A percentile compares a stretch with the other conserved stretches of the same genome.
Evolutionary conservation across 257 asterid genomes (phyloP).

Genomic region (Asclepias syriaca): DNA sequence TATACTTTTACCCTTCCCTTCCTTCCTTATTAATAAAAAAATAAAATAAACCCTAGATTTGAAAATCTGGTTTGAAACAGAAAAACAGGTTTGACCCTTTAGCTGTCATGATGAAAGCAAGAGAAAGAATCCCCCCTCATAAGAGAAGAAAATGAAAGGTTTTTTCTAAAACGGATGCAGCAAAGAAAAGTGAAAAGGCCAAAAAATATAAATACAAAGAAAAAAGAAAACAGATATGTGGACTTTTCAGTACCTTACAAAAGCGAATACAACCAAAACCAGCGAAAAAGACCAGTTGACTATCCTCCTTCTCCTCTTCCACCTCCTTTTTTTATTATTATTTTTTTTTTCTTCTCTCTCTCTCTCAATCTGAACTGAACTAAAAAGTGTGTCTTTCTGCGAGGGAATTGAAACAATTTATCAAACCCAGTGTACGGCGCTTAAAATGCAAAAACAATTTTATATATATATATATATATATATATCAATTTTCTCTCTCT

Average conservation of each 20-base stretch:
- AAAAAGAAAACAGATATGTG: constrained; percentile 3
- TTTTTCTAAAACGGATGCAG: constrained; percentile 15
- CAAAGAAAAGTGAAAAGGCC: constrained; percentile 15
- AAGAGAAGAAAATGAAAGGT: constrained; percentile 28
- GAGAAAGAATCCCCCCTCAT: constrained; percentile 19
- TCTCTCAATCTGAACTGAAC: neutral
- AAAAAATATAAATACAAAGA: neutral
- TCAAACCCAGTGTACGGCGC: constrained; percentile 19
- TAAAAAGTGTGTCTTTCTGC: constrained; percentile 12
- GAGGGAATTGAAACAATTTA: constrained; percentile 5
- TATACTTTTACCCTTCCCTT: no score
- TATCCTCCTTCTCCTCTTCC: neutral
- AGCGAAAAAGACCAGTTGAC: constrained; percentile 29
- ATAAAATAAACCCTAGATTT: constrained; percentile 34
- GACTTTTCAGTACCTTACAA: constrained; percentile 45
- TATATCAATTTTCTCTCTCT: neutral
- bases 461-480: no score
- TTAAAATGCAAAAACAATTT: constrained; percentile 13
- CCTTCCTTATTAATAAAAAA: neutral
- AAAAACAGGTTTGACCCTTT: constrained; percentile 39
- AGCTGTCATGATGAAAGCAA: constrained; percentile 25
- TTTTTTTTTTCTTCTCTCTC: neutral
- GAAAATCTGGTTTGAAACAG: constrained; percentile 24
- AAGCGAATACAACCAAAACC: constrained; percentile 18
- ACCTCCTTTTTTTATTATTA: no score